Evolutionary conservation across 108 stramenopile species (phyloP), one percentile per base, ranked within the genome.

Genomic region (Skeletonema costatum): DNA sequence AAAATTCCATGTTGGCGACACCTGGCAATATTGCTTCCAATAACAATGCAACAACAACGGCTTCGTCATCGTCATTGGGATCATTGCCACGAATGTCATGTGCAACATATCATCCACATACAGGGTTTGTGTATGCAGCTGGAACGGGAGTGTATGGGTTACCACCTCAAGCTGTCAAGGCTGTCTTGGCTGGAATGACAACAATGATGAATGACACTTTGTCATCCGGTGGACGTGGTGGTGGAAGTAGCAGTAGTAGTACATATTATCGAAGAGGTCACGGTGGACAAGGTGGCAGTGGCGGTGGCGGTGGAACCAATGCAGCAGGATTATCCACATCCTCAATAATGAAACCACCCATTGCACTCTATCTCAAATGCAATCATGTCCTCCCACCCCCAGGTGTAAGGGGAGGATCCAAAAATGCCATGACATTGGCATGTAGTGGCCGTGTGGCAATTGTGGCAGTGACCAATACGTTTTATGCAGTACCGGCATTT

Each of bases 81-180:
- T 2, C 75, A 56, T 61, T 89, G 39, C 88, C 90, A 2, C 75
- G 91, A 32, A 85, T 93, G 67, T 86, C 84, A 13, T 85, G 87
- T 73, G 95, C 91, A 0, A 74, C 86, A 0, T 89, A 85, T 71
- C 89, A 89, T 81, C 62, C 88, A 6, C 56, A 74, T 41, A 68
- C 78, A 25, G 95, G 95, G 17, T 87, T 85, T 61, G 87, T 96
- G 3, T 86, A 90, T 65, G 88, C 89, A 2, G 85, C 91, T 13
- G 95, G 95, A 2, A 86, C 83, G 11, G 75, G 73, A 70, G 79
- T 86, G 16, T 81, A 63, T 75, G 87, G 74, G 44, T 44, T 75
- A 13, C 83, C 66, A 0, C 17, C 76, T 0, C 32, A 7, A n/a
- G 67, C 32, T 41, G 80, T 65, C 46, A 66, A 42, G 75, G 79